A percentile compares a stretch with the other conserved stretches of the same genome.
Evolutionary conservation across 2,329 filamentous ascomycete species (phyloP).

Genomic region (Aphanoascus verrucosus): DNA sequence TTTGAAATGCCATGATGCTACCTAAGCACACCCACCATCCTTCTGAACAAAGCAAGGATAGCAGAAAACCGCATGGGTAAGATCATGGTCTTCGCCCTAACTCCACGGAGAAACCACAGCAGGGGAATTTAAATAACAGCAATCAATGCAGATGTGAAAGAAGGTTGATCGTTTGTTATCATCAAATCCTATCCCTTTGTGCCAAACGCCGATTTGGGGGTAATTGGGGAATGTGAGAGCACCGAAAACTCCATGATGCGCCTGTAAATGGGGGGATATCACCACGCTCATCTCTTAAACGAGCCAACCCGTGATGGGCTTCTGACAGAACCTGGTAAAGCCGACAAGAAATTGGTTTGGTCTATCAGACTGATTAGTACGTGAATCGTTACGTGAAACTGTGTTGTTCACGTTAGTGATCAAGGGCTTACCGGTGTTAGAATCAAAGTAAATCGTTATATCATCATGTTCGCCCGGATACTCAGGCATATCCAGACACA

Average conservation of each 20-base stretch:
- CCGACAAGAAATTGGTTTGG: constrained; percentile 29
- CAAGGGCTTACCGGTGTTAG: constrained; percentile 54
- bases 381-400: too few species aligned
- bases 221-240: background rate
- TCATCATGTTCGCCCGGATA: constrained; percentile 90
- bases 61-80: background rate
- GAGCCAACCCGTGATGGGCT: constrained; percentile 34
- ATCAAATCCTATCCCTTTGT: background rate
- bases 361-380: constrained; percentile 21
- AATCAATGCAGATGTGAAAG: constrained; percentile 1
- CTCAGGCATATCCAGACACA: constrained; percentile 77
- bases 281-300: constrained; percentile 27
- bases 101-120: background rate
- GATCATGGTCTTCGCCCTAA: background rate
- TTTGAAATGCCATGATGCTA: background rate
- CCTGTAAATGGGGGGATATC: constrained; percentile 3
- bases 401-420: background rate
- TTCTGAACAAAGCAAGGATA: background rate
- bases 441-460: constrained; percentile 75
- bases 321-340: constrained; percentile 30
- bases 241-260: constrained; percentile 8
- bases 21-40: background rate
- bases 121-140: background rate
- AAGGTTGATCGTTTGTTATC: constrained; percentile 1
- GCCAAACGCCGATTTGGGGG: background rate